Base-by-base conservation (phyloP, 129 eudicot species). In the Lactuca saligna region DNA sequence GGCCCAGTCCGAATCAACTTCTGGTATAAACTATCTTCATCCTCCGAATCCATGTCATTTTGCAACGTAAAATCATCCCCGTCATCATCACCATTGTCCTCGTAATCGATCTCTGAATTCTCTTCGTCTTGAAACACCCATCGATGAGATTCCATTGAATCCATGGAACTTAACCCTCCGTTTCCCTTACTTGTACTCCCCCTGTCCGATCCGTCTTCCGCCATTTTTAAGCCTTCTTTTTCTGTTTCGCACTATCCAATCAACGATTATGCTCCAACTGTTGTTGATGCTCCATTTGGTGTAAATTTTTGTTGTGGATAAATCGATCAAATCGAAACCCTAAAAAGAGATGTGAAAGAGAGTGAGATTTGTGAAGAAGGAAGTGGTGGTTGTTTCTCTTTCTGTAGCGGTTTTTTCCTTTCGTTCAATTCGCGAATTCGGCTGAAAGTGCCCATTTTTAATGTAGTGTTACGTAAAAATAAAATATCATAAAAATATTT, bases 111-210 rank as follows among this genome's bases (percentile, higher is more conserved):
- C 60, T 84, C 95, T 7, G 87, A 83, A n/a, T 72, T 81, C 13
- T 89, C 86, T 31, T 81, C 83, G 56, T 84, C 88, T 56, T 86
- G 89, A 44, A 65, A 82, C 62, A 86, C 97, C 97, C 94, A 86
- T 0, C 95, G 88, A 61, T 69, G 80, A 6, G 84, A 85, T 38
- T 88, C 95, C 62, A 82, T 73, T 37, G 95, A 88, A 75, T 88
- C 91, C 76, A 83, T 72, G 31, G 90, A 82, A 32, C 78, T 65
- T 35, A 82, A 65, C 3, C 88, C 84, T 16, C 84, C 85, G 70
- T 77, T 85, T 54, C 69, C 71, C 57, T 63, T 79, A 29, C 69
- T 69, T 16, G 80, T 62, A 11, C 83, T 66, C 53, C 71, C 85
- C 44, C 75, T 77, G 60, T 83, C 85, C 73, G 81, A 79, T 85